phyloP scores from a whole-genome alignment of 495 filamentous ascomycete genomes.

The Talaromyces thailandensis region DNA sequence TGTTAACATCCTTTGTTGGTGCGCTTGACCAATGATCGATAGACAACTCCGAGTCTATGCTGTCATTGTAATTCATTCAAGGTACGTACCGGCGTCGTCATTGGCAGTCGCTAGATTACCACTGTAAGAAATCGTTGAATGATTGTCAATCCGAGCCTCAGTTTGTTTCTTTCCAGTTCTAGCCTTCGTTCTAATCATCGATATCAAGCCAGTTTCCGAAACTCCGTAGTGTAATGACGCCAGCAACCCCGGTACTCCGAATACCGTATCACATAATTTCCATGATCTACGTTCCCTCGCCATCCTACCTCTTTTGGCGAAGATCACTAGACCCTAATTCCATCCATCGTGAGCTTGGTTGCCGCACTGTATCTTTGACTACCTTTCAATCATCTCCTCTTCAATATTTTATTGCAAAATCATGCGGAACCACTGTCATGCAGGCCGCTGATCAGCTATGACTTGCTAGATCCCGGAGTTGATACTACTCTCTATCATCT shows the following conservation, averaged over 20 bases:
- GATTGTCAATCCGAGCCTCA: neutral
- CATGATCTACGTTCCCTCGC: neutral
- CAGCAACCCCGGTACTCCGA: neutral
- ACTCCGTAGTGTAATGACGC: neutral
- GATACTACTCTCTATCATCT: no score
- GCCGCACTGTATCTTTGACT: neutral
- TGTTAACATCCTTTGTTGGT: no score
- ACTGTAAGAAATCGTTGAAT: neutral
- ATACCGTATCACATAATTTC: neutral
- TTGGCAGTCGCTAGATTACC: neutral
- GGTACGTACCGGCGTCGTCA: no score
- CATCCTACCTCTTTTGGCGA: neutral
- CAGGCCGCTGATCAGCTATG: no score
- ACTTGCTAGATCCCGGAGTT: no score
- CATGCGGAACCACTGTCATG: no score
- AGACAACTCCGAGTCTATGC: no score
- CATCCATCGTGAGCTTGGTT: neutral
- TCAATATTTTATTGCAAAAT: no score
- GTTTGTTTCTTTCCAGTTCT: neutral
- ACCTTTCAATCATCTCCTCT: no score
- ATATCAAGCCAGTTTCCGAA: neutral
- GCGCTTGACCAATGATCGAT: no score
- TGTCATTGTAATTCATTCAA: no score
- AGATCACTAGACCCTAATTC: neutral
- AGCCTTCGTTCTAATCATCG: neutral